Base-by-base conservation (phyloP, 2,329 filamentous ascomycete genomes). In the Penicillium sp. region DNA sequence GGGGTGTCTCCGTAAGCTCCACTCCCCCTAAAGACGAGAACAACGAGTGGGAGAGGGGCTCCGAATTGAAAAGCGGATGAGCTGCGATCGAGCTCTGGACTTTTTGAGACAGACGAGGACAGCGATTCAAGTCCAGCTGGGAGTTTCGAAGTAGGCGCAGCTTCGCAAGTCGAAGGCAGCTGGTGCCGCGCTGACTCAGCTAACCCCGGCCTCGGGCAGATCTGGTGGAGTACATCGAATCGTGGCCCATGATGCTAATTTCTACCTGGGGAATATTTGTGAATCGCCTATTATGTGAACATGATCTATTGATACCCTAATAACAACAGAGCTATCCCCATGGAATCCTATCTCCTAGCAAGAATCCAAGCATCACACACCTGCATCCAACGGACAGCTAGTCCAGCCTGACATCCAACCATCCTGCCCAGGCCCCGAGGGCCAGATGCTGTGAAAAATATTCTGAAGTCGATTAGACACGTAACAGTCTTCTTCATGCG, bases 21-120 rank as follows among this genome's bases (percentile, higher is more conserved):
- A 30, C 65, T 65, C 59, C 63, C 61, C 64, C 61, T 53, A 51
- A 54, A 44, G 38, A 51, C 24, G 26, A 56, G 56, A 35, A 50
- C n/a, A 53, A 38, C 51, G 42, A 56, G 35, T 44, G 45, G 53
- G 47, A 40, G 51, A 56, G 53, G 47, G 53, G 42, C 56, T 35
- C 62, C 62, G 58, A 61, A 64, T 58, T 57, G 61, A 58, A 49
- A 17, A 30, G 45, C 55, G 38, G 19, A 24, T 75, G 74, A 30
- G 78, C 77, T 58, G 76, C 78, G 73, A 73, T 53, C 57, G 38
- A 59, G 49, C 58, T 63, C 53, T 26, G 30, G 44, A 57, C n/a
- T 30, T 37, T 37, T 26, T n/a, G 19, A 37, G 53, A 53, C 24
- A 15, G 22, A 55, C 47, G 47, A 57, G 56, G 44, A 37, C 44